These are phyloP conservation scores for Fusarium aywerte DNA, from an alignment of 2,329 filamentous ascomycete genomes.

Conservation along the genomic window DNA sequence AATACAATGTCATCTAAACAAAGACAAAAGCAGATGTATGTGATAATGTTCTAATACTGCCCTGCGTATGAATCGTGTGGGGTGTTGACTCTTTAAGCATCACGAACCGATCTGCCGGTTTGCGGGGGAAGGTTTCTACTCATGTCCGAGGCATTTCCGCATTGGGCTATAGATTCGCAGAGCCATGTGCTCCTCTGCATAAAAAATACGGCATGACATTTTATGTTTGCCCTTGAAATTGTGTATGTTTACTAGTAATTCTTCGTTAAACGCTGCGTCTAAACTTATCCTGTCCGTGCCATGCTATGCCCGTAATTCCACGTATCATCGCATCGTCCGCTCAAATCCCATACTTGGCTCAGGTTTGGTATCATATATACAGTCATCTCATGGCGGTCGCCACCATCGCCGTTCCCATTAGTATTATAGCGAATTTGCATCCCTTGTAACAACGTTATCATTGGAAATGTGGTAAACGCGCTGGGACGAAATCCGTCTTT, in stretches of 20 bases:
- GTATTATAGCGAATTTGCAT: conserved; percentile 28
- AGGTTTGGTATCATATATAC: conserved; percentile 45
- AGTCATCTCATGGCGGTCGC: conserved; percentile 22
- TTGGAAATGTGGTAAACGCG: conserved; percentile 67
- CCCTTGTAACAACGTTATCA: conserved; percentile 41
- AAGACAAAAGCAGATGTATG: neutral
- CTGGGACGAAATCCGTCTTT: conserved; percentile 63
- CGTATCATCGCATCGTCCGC: conserved; percentile 13
- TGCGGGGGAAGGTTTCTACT: conserved; percentile 46
- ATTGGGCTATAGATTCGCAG: conserved; percentile 47
- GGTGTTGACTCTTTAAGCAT: conserved; percentile 26
- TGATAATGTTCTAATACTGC: neutral
- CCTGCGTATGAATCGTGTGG: conserved; percentile 13
- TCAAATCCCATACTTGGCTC: conserved; percentile 25
- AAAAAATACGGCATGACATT: neutral
- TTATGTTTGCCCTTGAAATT: neutral
- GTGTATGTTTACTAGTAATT: conserved; percentile 2
- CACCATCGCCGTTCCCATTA: conserved; percentile 29
- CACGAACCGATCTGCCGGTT: conserved; percentile 37
- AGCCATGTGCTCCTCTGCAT: conserved; percentile 19
- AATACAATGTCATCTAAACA: neutral
- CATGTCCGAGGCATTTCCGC: conserved; percentile 50
- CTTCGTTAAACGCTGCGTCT: conserved; percentile 9
- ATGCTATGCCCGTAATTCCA: neutral
- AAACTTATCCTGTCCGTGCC: conserved; percentile 1